Percentiles rank a stretch among this genome's conserved stretches.
Evolutionary conservation across 495 filamentous ascomycete species (phyloP).

Genomic region (Jackrogersella minutella): DNA sequence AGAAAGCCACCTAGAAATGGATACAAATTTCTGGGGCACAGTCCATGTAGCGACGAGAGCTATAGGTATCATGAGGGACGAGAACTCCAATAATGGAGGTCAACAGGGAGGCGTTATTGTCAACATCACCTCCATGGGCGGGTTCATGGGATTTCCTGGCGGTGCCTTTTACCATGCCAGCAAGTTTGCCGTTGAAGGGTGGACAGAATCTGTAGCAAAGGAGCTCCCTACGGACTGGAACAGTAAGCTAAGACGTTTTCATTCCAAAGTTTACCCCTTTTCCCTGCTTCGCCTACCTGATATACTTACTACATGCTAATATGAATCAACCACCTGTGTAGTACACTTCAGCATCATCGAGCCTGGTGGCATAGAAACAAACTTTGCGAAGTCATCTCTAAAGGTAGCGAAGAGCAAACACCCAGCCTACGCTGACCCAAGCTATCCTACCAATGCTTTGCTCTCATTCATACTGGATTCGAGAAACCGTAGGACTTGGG

Average conservation of each 20-base stretch:
- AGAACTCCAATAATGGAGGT: conserved; percentile 37
- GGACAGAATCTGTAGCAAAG: conserved; percentile 59
- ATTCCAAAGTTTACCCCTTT: not conserved
- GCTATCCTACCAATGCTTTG: conserved; percentile 51
- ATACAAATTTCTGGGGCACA: conserved; percentile 64
- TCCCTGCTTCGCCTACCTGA: not conserved
- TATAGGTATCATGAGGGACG: conserved; percentile 57
- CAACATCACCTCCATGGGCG: conserved; percentile 64
- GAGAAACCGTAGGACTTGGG: conserved; percentile 44
- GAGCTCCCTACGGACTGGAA: conserved; percentile 62
- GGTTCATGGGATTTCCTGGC: conserved; percentile 54
- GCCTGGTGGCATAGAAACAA: conserved; percentile 60
- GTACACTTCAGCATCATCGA: conserved; percentile 59
- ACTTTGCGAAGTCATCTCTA: conserved; percentile 45
- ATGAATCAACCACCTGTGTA: conserved; percentile 5
- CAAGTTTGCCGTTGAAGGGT: conserved; percentile 65
- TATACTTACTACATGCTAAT: not conserved
- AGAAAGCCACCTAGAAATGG: conserved; percentile 52
- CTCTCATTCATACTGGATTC: conserved; percentile 46
- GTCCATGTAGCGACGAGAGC: conserved; percentile 54
- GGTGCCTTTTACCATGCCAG: conserved; percentile 62
- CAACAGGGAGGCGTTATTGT: conserved; percentile 59
- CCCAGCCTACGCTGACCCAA: conserved; percentile 51
- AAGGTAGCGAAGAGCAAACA: conserved; percentile 39
- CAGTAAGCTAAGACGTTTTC: conserved; percentile 33